These are phyloP conservation scores for Boletus sp. DNA, from an alignment of 768 basidiomycete genomes.

Conservation along the genomic window DNA sequence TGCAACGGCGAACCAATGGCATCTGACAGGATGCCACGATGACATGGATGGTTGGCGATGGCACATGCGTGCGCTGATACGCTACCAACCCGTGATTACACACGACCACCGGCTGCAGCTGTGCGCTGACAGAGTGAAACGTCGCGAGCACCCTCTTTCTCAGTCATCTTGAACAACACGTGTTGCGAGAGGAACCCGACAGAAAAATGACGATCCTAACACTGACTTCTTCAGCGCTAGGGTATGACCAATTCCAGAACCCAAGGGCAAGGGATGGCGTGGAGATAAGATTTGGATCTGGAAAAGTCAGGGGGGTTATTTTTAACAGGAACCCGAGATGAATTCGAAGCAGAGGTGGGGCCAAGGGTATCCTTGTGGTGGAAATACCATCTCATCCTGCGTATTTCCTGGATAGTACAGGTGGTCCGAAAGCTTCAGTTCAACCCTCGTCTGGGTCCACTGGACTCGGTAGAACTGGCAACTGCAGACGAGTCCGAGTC, in stretches of 20 bases:
- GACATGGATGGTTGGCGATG: background rate
- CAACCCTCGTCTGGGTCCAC: background rate
- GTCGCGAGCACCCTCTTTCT: constrained; percentile 16
- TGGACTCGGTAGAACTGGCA: background rate
- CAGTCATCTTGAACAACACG: constrained; percentile 19
- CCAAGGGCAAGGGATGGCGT: constrained; percentile 1
- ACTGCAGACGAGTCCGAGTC: background rate
- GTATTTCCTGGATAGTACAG: background rate
- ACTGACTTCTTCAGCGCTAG: constrained; percentile 5
- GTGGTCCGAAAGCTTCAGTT: background rate
- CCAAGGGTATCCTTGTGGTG: constrained; percentile 17
- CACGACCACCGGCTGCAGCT: constrained; percentile 1
- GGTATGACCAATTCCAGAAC: constrained; percentile 19
- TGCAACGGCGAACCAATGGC: background rate
- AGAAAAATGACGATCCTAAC: constrained; percentile 10
- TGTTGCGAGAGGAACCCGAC: constrained; percentile 13
- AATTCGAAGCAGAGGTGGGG: constrained; percentile 9
- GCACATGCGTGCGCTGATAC: constrained; percentile 13
- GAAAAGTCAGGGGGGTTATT: constrained; percentile 3
- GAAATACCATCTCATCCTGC: background rate
- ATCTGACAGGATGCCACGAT: background rate
- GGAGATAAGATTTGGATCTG: constrained; percentile 29
- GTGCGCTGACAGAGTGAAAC: constrained; percentile 5
- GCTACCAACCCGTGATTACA: background rate
- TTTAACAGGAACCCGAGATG: background rate